Evolutionary conservation across 192 early-diverging fungal genomes (phyloP).

Genomic region (Rhizoclosmatium sp.): DNA sequence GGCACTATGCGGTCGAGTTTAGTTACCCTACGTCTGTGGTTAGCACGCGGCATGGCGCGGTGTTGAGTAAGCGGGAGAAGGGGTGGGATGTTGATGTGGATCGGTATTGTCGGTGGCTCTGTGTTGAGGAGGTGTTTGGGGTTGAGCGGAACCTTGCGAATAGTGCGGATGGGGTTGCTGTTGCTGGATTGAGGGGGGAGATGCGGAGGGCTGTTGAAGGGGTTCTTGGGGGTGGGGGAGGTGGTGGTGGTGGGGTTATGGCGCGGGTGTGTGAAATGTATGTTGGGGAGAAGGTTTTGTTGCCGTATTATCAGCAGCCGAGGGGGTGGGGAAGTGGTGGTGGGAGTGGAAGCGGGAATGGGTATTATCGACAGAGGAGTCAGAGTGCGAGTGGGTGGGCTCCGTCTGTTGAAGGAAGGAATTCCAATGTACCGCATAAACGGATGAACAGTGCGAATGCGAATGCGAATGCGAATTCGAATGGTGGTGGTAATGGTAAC

Average conservation of each 20-base stretch:
- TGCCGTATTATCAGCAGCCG: background rate
- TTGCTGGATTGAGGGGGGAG: slow-evolving; percentile 82
- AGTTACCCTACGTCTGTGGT: slow-evolving; percentile 84
- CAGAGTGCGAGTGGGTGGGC: background rate
- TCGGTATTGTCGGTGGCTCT: slow-evolving; percentile 72
- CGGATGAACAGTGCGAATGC: no score
- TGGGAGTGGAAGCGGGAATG: background rate
- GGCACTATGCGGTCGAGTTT: slow-evolving; percentile 78
- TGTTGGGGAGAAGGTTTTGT: background rate
- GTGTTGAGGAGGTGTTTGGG: slow-evolving; percentile 94
- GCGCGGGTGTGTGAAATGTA: slow-evolving; percentile 7
- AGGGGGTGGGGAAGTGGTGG: background rate
- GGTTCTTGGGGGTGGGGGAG: background rate
- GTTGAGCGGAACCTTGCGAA: slow-evolving; percentile 89
- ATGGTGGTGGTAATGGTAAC: slow-evolving; percentile 3
- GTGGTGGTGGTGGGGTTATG: background rate
- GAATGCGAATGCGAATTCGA: background rate
- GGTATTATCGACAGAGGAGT: background rate
- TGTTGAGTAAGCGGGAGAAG: slow-evolving; percentile 82
- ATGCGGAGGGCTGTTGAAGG: slow-evolving; percentile 68
- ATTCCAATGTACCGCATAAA: background rate
- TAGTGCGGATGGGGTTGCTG: slow-evolving; percentile 79
- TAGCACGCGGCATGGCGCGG: slow-evolving; percentile 79
- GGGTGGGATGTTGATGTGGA: slow-evolving; percentile 82
- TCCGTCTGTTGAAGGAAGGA: background rate